Conservation (phyloP, 208 protist genomes). For the Wallacemonas sp. region DNA sequence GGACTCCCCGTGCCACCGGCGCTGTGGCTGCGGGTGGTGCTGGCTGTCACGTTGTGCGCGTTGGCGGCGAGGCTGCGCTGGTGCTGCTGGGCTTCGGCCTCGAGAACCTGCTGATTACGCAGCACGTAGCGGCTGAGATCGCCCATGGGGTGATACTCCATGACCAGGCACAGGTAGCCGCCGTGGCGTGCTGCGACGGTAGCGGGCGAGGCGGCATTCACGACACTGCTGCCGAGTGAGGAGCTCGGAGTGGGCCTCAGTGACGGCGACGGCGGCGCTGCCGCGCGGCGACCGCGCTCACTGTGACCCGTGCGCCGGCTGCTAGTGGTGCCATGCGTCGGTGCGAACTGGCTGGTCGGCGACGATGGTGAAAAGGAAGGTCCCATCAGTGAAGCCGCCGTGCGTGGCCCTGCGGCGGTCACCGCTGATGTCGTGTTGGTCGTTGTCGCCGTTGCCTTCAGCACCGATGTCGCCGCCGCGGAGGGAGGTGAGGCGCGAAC, state of each 20-base stretch:
- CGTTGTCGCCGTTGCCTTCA: background rate
- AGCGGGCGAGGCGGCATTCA: background rate
- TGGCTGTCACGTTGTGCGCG: background rate
- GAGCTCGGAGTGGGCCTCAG: constrained; percentile 3
- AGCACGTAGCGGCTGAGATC: constrained; percentile 75
- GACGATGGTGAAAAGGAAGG: too few relatives aligned
- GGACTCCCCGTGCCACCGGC: background rate
- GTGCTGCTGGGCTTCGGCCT: background rate
- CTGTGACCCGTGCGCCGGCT: background rate
- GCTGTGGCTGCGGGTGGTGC: background rate
- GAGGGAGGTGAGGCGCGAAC: background rate
- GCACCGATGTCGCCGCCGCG: background rate
- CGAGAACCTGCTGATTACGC: constrained; percentile 27
- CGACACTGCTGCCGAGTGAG: constrained; percentile 18
- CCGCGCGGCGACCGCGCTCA: background rate
- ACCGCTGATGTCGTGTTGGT: background rate
- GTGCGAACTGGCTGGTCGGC: too few relatives aligned
- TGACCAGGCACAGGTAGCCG: constrained; percentile 78
- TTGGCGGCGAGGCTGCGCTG: background rate
- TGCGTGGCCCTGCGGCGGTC: background rate
- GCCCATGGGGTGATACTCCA: constrained; percentile 81
- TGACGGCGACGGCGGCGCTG: background rate
- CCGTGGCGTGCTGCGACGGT: constrained; percentile 22
- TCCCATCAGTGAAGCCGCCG: too few relatives aligned
- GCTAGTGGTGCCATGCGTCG: background rate